Evolutionary conservation across 345 rosid genomes (phyloP).

Genomic region (Euphorbia lathyris): DNA sequence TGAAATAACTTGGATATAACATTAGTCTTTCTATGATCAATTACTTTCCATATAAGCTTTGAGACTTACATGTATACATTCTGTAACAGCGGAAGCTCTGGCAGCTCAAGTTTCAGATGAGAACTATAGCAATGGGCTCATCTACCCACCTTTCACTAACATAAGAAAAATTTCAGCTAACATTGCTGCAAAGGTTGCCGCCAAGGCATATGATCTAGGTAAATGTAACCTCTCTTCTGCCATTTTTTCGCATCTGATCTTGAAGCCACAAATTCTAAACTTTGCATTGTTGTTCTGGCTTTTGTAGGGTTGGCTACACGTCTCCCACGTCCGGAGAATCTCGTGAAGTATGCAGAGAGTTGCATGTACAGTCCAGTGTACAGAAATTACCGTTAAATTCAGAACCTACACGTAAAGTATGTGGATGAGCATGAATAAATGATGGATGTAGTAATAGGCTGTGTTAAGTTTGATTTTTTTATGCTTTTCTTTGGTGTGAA

Average conservation of each 20-base stretch:
- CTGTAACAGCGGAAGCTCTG: slow-evolving; percentile 83
- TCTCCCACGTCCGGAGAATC: slow-evolving; percentile 79
- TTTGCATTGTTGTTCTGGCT: slow-evolving; percentile 2
- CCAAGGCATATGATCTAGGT: slow-evolving; percentile 90
- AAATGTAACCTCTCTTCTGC: slow-evolving; percentile 17
- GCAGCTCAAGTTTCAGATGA: slow-evolving; percentile 70
- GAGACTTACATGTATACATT: background rate
- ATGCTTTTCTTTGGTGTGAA: background rate
- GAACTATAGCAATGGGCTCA: slow-evolving; percentile 66
- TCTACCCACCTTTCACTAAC: slow-evolving; percentile 81
- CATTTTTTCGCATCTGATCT: background rate
- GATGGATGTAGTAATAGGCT: background rate
- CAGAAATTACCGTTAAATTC: slow-evolving; percentile 61
- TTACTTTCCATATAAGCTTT: too few species aligned
- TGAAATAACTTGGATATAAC: background rate
- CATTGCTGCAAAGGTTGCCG: slow-evolving; percentile 89
- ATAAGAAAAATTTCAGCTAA: slow-evolving; percentile 86
- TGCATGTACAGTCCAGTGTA: slow-evolving; percentile 93
- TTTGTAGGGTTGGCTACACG: slow-evolving; percentile 77
- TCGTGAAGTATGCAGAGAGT: slow-evolving; percentile 79
- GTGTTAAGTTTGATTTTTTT: background rate
- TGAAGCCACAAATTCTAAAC: background rate
- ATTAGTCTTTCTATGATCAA: background rate
- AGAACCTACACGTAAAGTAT: background rate
- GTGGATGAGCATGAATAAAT: slow-evolving; percentile 1